These are phyloP conservation scores for Diutina mesorugosa DNA, from an alignment of 1,139 yeast species.

Conservation along the genomic window DNA sequence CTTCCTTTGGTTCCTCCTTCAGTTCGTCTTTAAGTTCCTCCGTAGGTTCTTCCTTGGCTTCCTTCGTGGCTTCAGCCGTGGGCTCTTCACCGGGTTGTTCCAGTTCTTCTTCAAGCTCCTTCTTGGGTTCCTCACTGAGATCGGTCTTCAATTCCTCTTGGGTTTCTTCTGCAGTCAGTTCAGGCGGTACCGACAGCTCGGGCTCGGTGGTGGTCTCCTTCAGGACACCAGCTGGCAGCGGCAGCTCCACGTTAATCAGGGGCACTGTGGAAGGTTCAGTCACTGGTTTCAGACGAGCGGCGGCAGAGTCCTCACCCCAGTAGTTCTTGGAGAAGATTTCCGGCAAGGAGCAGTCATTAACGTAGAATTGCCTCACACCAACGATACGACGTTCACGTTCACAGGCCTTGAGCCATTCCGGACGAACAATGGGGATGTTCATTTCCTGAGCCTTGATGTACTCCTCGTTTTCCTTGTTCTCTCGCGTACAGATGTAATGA, in stretches of 20 bases:
- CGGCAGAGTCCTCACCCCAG: constrained; percentile 13
- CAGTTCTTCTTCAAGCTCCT: neutral
- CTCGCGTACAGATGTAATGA: constrained; percentile 71
- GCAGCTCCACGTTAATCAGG: neutral
- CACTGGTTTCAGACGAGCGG: neutral
- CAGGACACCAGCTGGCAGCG: neutral
- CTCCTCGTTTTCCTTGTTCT: constrained; percentile 45
- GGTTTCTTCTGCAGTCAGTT: too few species aligned
- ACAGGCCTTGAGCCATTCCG: constrained; percentile 96
- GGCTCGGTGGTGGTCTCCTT: neutral
- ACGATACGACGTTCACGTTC: constrained; percentile 80
- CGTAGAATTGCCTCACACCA: constrained; percentile 80
- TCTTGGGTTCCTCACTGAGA: neutral
- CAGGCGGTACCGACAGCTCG: neutral
- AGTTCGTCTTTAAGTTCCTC: constrained; percentile 1
- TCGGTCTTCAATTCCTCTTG: too few species aligned
- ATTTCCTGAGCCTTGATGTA: constrained; percentile 69
- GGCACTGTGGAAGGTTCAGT: neutral
- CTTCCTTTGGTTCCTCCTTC: neutral
- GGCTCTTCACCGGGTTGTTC: neutral
- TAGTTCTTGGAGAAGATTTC: constrained; percentile 32
- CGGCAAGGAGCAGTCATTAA: constrained; percentile 38
- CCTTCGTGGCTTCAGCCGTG: neutral
- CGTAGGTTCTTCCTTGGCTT: neutral
- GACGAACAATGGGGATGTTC: constrained; percentile 90